Conservation (phyloP, 345 rosid genomes). For the Lepidium africanum region DNA sequence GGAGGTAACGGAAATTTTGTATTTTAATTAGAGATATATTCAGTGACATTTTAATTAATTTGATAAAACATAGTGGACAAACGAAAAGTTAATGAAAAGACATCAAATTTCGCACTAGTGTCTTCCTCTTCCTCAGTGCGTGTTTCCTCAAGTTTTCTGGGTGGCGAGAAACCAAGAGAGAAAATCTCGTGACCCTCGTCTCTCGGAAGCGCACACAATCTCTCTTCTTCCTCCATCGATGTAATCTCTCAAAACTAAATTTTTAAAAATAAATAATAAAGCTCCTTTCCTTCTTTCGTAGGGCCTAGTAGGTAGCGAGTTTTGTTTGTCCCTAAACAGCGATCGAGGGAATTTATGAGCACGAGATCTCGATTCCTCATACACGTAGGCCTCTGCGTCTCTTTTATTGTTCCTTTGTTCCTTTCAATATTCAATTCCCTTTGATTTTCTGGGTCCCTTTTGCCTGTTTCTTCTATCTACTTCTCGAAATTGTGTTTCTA, state of each 20-base stretch:
- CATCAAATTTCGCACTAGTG: neutral
- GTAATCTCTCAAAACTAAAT: neutral
- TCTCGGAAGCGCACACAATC: slow-evolving; percentile 16
- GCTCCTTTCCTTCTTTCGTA: slow-evolving; percentile 4
- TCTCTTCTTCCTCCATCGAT: slow-evolving; percentile 2
- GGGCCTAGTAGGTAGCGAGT: slow-evolving; percentile 27
- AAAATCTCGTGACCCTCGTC: slow-evolving; percentile 25
- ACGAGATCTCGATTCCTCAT: slow-evolving; percentile 58
- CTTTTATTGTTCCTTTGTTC: slow-evolving; percentile 19
- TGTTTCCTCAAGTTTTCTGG: neutral
- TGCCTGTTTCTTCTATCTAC: neutral
- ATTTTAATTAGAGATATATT: too few relatives aligned
- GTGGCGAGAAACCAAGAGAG: slow-evolving; percentile 24
- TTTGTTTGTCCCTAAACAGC: slow-evolving; percentile 28
- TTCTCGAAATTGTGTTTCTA: neutral
- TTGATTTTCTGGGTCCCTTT: slow-evolving; percentile 16
- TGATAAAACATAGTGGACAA: too few relatives aligned
- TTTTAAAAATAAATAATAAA: neutral
- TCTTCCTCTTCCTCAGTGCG: neutral
- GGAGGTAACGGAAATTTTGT: too few relatives aligned
- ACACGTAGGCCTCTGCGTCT: slow-evolving; percentile 35
- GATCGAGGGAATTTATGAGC: slow-evolving; percentile 58
- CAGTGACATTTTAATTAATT: too few relatives aligned
- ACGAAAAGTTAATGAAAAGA: too few relatives aligned
- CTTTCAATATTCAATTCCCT: slow-evolving; percentile 5